These are phyloP conservation scores for Pichia cabralensis DNA, from an alignment of 805 yeast species.

Conservation along the genomic window DNA sequence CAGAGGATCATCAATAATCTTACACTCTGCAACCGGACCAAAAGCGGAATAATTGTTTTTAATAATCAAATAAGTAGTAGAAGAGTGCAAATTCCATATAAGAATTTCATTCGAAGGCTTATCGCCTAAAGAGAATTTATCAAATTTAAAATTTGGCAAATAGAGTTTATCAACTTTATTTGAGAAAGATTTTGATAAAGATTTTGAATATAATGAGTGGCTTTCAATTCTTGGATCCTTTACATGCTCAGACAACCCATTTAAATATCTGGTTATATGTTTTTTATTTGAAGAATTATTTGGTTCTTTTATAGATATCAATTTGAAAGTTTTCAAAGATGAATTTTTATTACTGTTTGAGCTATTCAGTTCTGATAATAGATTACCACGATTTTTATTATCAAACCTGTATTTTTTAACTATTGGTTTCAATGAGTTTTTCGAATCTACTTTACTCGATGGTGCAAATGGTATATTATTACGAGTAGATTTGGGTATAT, in stretches of 20 bases:
- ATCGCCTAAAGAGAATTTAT: constrained; percentile 64
- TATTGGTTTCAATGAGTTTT: constrained; percentile 3
- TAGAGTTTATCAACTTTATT: constrained; percentile 13
- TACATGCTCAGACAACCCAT: constrained; percentile 4
- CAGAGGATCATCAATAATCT: constrained; percentile 55
- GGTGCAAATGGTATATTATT: neutral
- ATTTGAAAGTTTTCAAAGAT: constrained; percentile 6
- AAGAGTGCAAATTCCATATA: constrained; percentile 53
- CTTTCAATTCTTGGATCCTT: constrained; percentile 16
- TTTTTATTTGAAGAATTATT: neutral
- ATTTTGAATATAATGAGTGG: constrained; percentile 7
- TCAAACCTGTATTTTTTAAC: neutral
- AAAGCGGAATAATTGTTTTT: constrained; percentile 47
- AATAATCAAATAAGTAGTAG: constrained; percentile 35
- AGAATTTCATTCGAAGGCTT: constrained; percentile 64
- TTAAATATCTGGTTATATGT: constrained; percentile 1
- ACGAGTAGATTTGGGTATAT: too few relatives aligned
- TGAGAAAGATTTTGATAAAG: constrained; percentile 4
- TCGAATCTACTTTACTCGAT: too few relatives aligned
- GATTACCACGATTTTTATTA: constrained; percentile 1
- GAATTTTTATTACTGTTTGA: too few relatives aligned
- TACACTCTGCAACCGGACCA: constrained; percentile 55
- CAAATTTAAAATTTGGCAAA: constrained; percentile 31
- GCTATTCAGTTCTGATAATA: constrained; percentile 1
- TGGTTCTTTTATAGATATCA: neutral